phyloP scores from a whole-genome alignment of 805 yeast species.

The Metschnikowia vanudenii region DNA sequence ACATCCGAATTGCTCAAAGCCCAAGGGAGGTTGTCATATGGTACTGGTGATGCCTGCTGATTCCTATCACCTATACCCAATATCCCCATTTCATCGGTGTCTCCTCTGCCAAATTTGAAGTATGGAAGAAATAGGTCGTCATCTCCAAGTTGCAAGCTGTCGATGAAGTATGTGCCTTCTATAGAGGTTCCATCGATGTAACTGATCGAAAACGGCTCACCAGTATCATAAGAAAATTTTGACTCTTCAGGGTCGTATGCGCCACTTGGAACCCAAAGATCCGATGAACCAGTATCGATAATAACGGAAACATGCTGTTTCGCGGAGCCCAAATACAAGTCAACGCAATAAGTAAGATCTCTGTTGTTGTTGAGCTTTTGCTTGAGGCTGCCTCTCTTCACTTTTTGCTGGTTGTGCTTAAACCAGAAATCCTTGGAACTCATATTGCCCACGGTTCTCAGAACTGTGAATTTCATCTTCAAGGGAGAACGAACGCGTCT shows the following conservation, averaged over 20 bases:
- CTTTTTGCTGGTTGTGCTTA: neutral
- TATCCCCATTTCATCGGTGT: constrained; percentile 5
- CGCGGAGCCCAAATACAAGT: constrained; percentile 13
- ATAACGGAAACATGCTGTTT: constrained; percentile 25
- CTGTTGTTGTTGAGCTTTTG: neutral
- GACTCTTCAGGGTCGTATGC: neutral
- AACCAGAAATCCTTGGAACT: neutral
- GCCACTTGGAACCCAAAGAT: constrained; percentile 33
- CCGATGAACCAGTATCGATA: constrained; percentile 45
- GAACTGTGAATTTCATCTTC: neutral
- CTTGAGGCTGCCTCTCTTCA: neutral
- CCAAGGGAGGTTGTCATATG: constrained; percentile 54
- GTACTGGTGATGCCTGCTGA: constrained; percentile 1
- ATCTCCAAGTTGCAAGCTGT: constrained; percentile 8
- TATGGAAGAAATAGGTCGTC: constrained; percentile 1
- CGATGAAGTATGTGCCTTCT: constrained; percentile 10
- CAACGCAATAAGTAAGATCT: constrained; percentile 11
- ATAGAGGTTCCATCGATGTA: constrained; percentile 10
- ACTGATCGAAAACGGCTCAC: constrained; percentile 1
- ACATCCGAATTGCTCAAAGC: constrained; percentile 56
- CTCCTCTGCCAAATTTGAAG: constrained; percentile 13
- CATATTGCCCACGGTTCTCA: neutral
- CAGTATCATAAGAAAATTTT: neutral
- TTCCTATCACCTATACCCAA: constrained; percentile 11
- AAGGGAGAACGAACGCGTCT: neutral